Percentiles rank a stretch among this genome's conserved stretches.
Evolutionary conservation across 495 filamentous ascomycete genomes (phyloP).

Genomic region (Hyaloscypha hepaticicola): DNA sequence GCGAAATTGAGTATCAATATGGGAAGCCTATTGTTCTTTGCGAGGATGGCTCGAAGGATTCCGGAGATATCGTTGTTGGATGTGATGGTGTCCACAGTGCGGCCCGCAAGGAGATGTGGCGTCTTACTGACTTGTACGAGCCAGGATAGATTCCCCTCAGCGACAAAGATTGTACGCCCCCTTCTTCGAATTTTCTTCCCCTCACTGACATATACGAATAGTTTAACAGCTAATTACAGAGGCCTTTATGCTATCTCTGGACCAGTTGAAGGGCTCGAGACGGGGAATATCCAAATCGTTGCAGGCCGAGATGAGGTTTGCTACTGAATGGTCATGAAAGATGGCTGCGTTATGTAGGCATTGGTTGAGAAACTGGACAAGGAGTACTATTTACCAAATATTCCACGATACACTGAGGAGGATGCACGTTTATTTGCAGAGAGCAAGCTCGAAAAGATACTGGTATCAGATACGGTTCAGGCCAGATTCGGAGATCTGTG

Average conservation of each 20-base stretch:
- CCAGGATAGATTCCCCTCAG: conserved; percentile 19
- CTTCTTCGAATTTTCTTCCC: conserved; percentile 17
- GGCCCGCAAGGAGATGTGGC: conserved; percentile 43
- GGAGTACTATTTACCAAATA: conserved; percentile 37
- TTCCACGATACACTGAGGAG: conserved; percentile 38
- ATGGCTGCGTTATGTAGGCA: conserved; percentile 8
- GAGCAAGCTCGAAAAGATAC: conserved; percentile 30
- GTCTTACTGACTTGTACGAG: conserved; percentile 28
- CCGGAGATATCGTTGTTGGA: conserved; percentile 51
- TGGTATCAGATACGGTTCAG: conserved; percentile 35
- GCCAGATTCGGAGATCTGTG: conserved; percentile 42
- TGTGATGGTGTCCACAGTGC: conserved; percentile 52
- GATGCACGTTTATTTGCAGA: conserved; percentile 31
- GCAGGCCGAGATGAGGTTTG: conserved; percentile 16
- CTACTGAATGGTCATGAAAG: conserved; percentile 39
- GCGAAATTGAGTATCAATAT: background rate
- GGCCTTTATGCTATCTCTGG: background rate
- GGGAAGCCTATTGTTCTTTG: conserved; percentile 37
- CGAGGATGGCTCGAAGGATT: conserved; percentile 40
- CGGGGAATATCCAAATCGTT: conserved; percentile 24
- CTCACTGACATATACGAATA: background rate
- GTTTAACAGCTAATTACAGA: background rate
- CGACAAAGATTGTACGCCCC: conserved; percentile 32
- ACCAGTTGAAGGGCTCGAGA: background rate
- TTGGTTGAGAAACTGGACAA: conserved; percentile 37